phyloP scores from a whole-genome alignment of 371 early-diverging fungal genomes.

The Dinochytrium kinnereticum region DNA sequence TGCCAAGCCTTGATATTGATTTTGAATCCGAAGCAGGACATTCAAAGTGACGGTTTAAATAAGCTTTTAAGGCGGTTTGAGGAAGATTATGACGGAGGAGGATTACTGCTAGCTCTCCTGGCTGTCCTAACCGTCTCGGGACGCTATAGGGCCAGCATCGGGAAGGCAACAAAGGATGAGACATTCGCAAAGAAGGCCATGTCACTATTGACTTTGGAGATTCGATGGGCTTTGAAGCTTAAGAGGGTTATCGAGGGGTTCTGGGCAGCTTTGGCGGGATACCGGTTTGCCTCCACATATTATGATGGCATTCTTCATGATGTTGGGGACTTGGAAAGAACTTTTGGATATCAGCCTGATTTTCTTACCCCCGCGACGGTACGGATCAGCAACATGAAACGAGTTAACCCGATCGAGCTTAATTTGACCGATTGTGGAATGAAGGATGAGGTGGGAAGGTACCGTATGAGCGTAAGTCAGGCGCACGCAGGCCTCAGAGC shows the following conservation, averaged over 20 bases:
- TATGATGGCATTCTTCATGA: not conserved
- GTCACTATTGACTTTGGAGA: not conserved
- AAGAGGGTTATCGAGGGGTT: not conserved
- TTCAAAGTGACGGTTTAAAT: too few relatives aligned
- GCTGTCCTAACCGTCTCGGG: not conserved
- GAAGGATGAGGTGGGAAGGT: constrained; percentile 1
- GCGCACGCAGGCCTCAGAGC: not conserved
- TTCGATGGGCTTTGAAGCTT: not conserved
- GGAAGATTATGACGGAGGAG: not conserved
- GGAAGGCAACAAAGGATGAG: not conserved
- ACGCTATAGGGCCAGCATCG: not conserved
- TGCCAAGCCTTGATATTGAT: not conserved
- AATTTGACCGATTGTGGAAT: not conserved
- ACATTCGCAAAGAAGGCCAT: not conserved
- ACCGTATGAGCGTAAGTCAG: not conserved
- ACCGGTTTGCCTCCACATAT: not conserved
- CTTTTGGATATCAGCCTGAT: not conserved
- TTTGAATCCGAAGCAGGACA: too few relatives aligned
- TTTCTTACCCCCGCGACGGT: not conserved
- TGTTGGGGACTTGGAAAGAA: not conserved
- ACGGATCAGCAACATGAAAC: not conserved
- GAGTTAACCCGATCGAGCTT: not conserved
- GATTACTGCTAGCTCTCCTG: not conserved
- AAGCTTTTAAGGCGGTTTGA: too few relatives aligned
- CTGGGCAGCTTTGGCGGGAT: not conserved